phyloP scores from a whole-genome alignment of 352 stramenopile genomes.

The Phytophthora melonis region DNA sequence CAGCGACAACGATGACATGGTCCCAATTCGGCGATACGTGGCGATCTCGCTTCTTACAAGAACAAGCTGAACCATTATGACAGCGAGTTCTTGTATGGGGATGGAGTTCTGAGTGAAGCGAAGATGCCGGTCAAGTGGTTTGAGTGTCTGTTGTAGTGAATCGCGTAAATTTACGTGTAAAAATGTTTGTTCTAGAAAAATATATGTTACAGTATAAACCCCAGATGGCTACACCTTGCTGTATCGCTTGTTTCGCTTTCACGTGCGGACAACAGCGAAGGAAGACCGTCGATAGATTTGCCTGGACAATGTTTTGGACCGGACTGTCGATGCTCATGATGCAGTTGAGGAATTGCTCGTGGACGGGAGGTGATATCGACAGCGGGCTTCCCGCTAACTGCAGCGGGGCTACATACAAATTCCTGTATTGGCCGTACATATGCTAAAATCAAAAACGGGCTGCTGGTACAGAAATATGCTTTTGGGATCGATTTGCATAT shows the following conservation, averaged over 20 bases:
- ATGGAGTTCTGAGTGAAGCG: constrained; percentile 32
- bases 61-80: constrained; percentile 48
- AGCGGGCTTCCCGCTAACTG: too few species aligned
- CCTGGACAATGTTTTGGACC: background rate
- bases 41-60: constrained; percentile 33
- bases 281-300: background rate
- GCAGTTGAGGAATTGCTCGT: background rate
- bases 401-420: too few species aligned
- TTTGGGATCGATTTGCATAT: too few species aligned
- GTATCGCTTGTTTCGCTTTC: too few species aligned
- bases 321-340: background rate
- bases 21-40: constrained; percentile 38
- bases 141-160: constrained; percentile 25
- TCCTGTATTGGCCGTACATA: too few species aligned
- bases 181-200: too few species aligned
- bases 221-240: too few species aligned
- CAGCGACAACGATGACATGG: constrained; percentile 30
- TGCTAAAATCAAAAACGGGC: too few species aligned
- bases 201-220: too few species aligned
- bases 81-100: constrained; percentile 42
- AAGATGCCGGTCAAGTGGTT: constrained; percentile 51
- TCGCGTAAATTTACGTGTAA: too few species aligned
- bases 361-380: too few species aligned
- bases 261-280: background rate
- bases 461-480: too few species aligned